phyloP scores from a whole-genome alignment of 108 stramenopile species.

The Nitzschia putrida region DNA sequence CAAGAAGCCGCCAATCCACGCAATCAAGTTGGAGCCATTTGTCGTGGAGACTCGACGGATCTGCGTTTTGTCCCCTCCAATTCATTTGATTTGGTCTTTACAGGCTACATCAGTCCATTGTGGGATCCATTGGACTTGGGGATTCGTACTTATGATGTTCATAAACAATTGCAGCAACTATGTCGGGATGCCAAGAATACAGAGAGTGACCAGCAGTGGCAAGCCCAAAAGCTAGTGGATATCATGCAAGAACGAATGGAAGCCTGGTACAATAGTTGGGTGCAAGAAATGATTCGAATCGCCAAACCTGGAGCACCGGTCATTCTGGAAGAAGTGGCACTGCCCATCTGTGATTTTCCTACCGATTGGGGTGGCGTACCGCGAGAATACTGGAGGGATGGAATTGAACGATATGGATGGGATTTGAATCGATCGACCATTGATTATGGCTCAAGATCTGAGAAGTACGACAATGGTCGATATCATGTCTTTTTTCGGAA shows the following conservation, averaged over 20 bases:
- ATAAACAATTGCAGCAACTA: conserved; percentile 12
- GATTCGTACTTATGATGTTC: neutral
- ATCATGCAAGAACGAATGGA: conserved; percentile 36
- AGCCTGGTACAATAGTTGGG: conserved; percentile 38
- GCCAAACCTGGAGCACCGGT: conserved; percentile 50
- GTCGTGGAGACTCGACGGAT: conserved; percentile 35
- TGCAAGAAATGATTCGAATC: conserved; percentile 48
- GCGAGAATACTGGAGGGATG: conserved; percentile 19
- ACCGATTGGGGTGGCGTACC: conserved; percentile 29
- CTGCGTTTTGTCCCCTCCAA: conserved; percentile 35
- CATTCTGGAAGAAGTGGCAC: conserved; percentile 26
- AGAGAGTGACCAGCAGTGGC: neutral
- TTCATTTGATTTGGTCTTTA: conserved; percentile 53
- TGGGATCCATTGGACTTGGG: conserved; percentile 21
- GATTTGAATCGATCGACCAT: conserved; percentile 13
- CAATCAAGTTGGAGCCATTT: conserved; percentile 19
- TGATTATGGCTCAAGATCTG: neutral
- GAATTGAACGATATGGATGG: conserved; percentile 23
- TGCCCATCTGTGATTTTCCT: conserved; percentile 1
- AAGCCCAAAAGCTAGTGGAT: conserved; percentile 7
- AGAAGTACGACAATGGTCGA: conserved; percentile 12
- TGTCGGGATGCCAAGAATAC: neutral
- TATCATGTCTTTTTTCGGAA: conserved; percentile 34
- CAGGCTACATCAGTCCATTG: conserved; percentile 43
- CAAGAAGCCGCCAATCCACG: neutral